phyloP scores from a whole-genome alignment of 2,329 filamentous ascomycete species.

The Pseudogymnoascus sp. region DNA sequence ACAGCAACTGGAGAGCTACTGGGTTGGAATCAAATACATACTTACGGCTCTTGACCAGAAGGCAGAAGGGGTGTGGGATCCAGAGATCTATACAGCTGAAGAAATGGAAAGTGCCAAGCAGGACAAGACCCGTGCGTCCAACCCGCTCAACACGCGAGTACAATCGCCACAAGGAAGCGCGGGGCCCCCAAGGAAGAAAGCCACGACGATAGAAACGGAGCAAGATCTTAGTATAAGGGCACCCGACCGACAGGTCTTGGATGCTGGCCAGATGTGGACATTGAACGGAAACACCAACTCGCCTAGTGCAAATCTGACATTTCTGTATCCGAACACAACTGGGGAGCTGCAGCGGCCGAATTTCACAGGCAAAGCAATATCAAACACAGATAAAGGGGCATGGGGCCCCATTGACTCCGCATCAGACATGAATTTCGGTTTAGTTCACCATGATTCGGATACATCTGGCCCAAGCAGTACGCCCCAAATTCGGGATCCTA shows the following conservation, averaged over 20 bases:
- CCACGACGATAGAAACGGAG: background rate
- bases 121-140: background rate
- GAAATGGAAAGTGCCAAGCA: slow-evolving; percentile 68
- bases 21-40: slow-evolving; percentile 82
- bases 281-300: slow-evolving; percentile 81
- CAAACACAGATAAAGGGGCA: background rate
- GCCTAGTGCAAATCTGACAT: slow-evolving; percentile 72
- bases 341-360: slow-evolving; percentile 15
- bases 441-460: background rate
- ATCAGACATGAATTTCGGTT: background rate
- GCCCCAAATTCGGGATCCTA: background rate
- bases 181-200: background rate
- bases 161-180: background rate
- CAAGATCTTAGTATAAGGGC: background rate
- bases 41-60: slow-evolving; percentile 81
- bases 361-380: background rate
- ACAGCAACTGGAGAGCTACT: slow-evolving; percentile 71
- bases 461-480: background rate
- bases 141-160: background rate
- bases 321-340: slow-evolving; percentile 51
- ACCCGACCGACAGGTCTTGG: background rate
- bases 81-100: slow-evolving; percentile 58
- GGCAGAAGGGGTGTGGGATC: slow-evolving; percentile 67
- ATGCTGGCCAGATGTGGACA: slow-evolving; percentile 48
- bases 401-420: background rate